phyloP scores from a whole-genome alignment of 257 asterid genomes.

The Solanum tarapatanum region DNA sequence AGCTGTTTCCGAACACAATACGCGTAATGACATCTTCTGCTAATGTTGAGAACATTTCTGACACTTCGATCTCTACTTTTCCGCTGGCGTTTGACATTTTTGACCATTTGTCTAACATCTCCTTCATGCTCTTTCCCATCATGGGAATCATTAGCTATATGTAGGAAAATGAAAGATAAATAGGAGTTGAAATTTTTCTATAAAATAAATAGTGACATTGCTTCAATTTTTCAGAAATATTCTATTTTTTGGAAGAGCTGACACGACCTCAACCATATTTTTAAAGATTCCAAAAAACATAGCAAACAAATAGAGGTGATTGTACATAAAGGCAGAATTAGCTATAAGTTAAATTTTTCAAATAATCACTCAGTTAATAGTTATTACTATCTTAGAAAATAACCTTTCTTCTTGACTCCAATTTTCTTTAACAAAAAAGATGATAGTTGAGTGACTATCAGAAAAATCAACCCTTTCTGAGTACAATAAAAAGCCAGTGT shows the following conservation, averaged over 20 bases:
- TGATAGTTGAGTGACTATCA: neutral
- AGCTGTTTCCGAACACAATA: slow-evolving; percentile 73
- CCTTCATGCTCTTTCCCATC: slow-evolving; percentile 63
- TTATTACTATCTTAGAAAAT: neutral
- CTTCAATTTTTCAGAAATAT: neutral
- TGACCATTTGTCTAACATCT: slow-evolving; percentile 52
- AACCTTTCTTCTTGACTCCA: neutral
- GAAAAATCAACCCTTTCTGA: neutral
- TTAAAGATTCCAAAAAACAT: neutral
- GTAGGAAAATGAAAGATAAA: neutral
- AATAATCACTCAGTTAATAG: neutral
- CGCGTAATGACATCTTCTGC: slow-evolving; percentile 70
- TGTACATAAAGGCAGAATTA: neutral
- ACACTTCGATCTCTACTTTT: slow-evolving; percentile 57
- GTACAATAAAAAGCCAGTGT: neutral
- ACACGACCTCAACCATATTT: neutral
- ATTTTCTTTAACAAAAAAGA: neutral
- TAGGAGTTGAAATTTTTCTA: neutral
- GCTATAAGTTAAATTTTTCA: neutral
- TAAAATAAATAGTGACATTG: neutral
- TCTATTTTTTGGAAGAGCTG: too few species aligned
- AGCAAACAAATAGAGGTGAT: neutral
- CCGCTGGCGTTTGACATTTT: slow-evolving; percentile 35
- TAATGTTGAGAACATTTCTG: slow-evolving; percentile 53
- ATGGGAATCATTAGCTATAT: slow-evolving; percentile 62